A percentile compares a stretch with the other conserved stretches of the same genome.
Evolutionary conservation across 108 stramenopile genomes (phyloP).

Genomic region (Nitzschia inconspicua): DNA sequence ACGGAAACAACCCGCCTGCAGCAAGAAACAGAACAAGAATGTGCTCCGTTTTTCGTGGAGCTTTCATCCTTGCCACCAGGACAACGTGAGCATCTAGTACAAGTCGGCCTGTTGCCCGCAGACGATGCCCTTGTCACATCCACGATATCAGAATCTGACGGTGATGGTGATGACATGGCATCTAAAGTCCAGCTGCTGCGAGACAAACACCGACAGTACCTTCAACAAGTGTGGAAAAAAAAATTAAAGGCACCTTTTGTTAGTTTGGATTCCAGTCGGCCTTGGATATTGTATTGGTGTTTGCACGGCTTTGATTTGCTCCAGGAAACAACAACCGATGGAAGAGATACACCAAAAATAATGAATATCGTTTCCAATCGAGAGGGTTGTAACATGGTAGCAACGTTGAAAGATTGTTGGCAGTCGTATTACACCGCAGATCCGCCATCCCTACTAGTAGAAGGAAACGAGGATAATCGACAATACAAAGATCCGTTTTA

Average conservation of each 20-base stretch:
- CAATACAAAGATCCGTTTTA: conserved; percentile 10
- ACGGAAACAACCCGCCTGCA: conserved; percentile 22
- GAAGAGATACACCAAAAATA: background rate
- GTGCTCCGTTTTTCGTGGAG: conserved; percentile 72
- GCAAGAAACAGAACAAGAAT: conserved; percentile 71
- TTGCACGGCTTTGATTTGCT: conserved; percentile 91
- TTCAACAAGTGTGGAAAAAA: conserved; percentile 31
- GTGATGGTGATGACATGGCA: background rate
- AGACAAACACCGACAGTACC: conserved; percentile 35
- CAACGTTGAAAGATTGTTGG: conserved; percentile 66
- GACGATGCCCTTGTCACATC: background rate
- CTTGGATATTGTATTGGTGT: conserved; percentile 98
- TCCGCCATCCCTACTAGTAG: background rate
- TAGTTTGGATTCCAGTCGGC: conserved; percentile 90
- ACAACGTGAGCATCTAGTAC: conserved; percentile 56
- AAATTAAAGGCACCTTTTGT: conserved; percentile 56
- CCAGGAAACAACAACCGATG: conserved; percentile 26
- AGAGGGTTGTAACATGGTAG: conserved; percentile 49
- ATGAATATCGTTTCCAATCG: background rate
- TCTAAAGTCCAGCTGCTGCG: conserved; percentile 34
- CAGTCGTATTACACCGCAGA: conserved; percentile 3
- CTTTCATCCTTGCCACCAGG: conserved; percentile 32
- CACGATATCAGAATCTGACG: background rate
- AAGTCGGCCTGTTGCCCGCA: conserved; percentile 52
- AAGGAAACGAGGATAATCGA: background rate